Percentiles rank a stretch among this genome's conserved stretches.
Conservation (phyloP, 179 eudicot species). For the Beta macrorhiza region DNA sequence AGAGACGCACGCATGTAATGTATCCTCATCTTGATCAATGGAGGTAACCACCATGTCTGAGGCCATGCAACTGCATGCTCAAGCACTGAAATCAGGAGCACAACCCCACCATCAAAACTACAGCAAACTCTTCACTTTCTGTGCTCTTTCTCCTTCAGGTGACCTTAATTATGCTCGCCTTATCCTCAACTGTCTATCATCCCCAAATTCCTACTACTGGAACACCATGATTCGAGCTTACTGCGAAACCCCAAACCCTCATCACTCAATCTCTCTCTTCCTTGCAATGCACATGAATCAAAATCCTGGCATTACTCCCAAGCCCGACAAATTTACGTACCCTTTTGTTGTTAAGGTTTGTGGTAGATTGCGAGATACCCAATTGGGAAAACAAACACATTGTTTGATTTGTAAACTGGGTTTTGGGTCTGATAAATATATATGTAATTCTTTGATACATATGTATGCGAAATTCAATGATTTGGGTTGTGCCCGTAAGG, state of each 20-base stretch:
- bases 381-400: slow-evolving; percentile 43
- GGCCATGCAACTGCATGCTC: slow-evolving; percentile 54
- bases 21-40: slow-evolving; percentile 25
- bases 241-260: slow-evolving; percentile 33
- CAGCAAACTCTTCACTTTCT: slow-evolving; percentile 48
- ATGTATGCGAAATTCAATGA: slow-evolving; percentile 36
- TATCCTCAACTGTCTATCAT: slow-evolving; percentile 37
- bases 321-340: slow-evolving; percentile 46
- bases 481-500: slow-evolving; percentile 30
- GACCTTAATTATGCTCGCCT: slow-evolving; percentile 41
- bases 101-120: slow-evolving; percentile 33
- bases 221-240: slow-evolving; percentile 52
- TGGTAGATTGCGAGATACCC: slow-evolving; percentile 31
- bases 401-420: slow-evolving; percentile 41
- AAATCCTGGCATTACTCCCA: slow-evolving; percentile 17
- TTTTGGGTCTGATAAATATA: slow-evolving; percentile 38
- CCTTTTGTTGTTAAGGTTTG: slow-evolving; percentile 49
- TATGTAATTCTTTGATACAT: slow-evolving; percentile 40
- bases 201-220: slow-evolving; percentile 46
- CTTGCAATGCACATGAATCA: slow-evolving; percentile 33
- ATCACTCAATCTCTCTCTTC: slow-evolving; percentile 36
- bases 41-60: slow-evolving; percentile 45
- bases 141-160: slow-evolving; percentile 48
- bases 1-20: no score
- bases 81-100: slow-evolving; percentile 33